phyloP scores from a whole-genome alignment of 1,284 basidiomycete genomes.

The Pterulicium gracile region DNA sequence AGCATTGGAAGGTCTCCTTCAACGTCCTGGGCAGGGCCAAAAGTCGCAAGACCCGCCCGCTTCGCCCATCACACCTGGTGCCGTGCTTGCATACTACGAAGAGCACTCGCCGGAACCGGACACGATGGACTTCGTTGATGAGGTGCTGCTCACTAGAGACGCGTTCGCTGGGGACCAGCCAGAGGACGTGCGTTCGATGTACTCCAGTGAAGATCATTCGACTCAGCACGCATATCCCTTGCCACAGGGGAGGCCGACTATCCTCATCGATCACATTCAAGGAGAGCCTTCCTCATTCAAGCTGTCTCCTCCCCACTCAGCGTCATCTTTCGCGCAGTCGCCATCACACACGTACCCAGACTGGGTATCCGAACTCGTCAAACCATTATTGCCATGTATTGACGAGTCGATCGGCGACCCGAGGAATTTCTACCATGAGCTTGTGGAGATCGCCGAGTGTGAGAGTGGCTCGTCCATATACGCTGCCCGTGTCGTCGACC shows the following conservation, averaged over 20 bases:
- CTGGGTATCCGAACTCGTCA: not conserved
- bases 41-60: not conserved
- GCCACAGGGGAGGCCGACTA: not conserved
- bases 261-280: not conserved
- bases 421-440: not conserved
- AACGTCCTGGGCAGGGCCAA: not conserved
- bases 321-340: not conserved
- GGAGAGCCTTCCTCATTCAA: not conserved
- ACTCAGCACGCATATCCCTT: not conserved
- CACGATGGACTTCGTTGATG: conserved; percentile 1
- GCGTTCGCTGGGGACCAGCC: conserved; percentile 1
- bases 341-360: not conserved
- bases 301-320: not conserved
- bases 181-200: not conserved
- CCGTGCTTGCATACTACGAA: not conserved
- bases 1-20: no score
- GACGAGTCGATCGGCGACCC: conserved; percentile 2
- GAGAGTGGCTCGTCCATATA: conserved; percentile 1
- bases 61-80: not conserved
- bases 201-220: not conserved
- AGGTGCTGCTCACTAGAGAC: not conserved
- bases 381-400: not conserved
- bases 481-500: not conserved
- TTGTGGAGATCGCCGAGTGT: conserved; percentile 2
- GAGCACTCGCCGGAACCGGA: not conserved